Evolutionary conservation across 2,329 filamentous ascomycete species (phyloP).

Genomic region (Fusarium poae): DNA sequence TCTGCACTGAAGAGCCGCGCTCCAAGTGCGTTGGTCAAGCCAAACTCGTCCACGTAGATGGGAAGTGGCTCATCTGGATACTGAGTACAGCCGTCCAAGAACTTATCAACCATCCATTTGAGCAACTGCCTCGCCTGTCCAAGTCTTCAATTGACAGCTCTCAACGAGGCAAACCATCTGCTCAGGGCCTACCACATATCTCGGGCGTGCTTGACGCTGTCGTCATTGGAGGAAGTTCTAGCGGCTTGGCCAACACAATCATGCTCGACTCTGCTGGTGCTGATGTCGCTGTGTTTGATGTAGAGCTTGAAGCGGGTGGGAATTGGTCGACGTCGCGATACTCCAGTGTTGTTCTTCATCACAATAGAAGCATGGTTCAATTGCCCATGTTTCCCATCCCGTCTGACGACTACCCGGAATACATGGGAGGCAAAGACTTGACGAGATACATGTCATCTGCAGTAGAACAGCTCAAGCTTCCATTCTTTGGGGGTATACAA

Average conservation of each 20-base stretch:
- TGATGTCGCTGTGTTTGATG: background rate
- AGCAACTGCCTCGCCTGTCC: background rate
- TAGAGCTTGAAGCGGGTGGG: background rate
- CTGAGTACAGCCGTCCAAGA: background rate
- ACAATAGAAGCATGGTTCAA: background rate
- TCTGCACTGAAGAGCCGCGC: background rate
- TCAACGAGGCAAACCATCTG: background rate
- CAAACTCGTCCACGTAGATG: background rate
- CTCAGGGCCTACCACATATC: background rate
- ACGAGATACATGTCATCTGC: background rate
- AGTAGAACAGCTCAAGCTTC: slow-evolving; percentile 1
- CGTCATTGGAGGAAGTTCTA: background rate
- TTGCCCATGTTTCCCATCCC: slow-evolving; percentile 1
- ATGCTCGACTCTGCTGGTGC: slow-evolving; percentile 3
- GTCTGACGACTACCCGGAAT: background rate
- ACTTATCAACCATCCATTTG: background rate
- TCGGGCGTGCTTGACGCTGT: background rate
- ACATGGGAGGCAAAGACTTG: slow-evolving; percentile 2
- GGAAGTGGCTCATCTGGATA: slow-evolving; percentile 1
- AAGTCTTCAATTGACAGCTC: background rate
- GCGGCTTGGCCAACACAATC: background rate
- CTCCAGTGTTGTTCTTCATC: slow-evolving; percentile 1
- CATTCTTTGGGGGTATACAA: background rate
- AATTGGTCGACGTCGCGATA: slow-evolving; percentile 1
- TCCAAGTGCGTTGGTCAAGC: background rate